Evolutionary conservation across 768 basidiomycete species (phyloP).

Genomic region (Kondoa subrosea): DNA sequence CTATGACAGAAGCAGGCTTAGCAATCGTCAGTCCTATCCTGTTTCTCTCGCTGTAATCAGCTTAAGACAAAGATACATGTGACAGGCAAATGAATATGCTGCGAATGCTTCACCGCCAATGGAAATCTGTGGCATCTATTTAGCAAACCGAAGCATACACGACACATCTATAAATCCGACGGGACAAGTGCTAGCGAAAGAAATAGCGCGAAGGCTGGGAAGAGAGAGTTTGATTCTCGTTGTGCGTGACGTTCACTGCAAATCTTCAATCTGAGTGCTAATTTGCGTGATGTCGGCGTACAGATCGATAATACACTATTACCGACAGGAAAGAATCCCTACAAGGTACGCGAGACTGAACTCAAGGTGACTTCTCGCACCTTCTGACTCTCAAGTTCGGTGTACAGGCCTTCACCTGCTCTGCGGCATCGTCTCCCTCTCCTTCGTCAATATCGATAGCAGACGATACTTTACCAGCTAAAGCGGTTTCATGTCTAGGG

Average conservation of each 20-base stretch:
- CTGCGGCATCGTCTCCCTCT: background rate
- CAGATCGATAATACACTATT: background rate
- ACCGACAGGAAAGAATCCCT: background rate
- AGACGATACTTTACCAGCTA: background rate
- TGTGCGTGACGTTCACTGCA: constrained; percentile 32
- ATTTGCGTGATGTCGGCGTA: background rate
- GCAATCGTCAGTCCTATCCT: constrained; percentile 17
- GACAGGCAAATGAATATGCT: constrained; percentile 26
- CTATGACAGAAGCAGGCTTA: constrained; percentile 61
- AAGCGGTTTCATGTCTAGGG: background rate
- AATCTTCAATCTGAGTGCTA: too few relatives aligned
- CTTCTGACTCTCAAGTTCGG: too few relatives aligned
- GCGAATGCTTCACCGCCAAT: constrained; percentile 3
- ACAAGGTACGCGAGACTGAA: background rate
- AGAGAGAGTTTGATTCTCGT: constrained; percentile 51
- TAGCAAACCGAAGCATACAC: constrained; percentile 37
- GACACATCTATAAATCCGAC: constrained; percentile 48
- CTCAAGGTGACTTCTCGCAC: too few relatives aligned
- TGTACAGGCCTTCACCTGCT: background rate
- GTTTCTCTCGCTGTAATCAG: background rate
- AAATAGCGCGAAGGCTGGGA: constrained; percentile 41
- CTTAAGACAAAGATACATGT: background rate
- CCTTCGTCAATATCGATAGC: background rate
- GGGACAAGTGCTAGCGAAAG: constrained; percentile 47
- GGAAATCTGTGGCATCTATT: constrained; percentile 26